Percentiles rank a stretch among this genome's conserved stretches.
Evolutionary conservation across 305 asterid species (phyloP).

Genomic region (Plantago coronopus): DNA sequence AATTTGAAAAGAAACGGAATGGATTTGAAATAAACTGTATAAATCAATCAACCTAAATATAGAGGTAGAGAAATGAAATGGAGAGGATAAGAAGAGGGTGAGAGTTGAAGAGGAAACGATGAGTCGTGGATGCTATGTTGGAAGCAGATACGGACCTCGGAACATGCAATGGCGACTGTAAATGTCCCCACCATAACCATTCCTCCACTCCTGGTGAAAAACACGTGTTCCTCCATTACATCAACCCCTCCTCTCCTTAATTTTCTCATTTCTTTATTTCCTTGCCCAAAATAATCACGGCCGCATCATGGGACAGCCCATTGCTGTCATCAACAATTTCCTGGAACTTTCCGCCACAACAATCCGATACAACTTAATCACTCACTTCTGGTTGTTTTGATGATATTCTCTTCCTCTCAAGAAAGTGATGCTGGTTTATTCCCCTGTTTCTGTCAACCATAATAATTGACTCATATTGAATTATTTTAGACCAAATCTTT

Average conservation of each 20-base stretch:
- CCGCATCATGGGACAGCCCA: too few species aligned
- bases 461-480: not conserved
- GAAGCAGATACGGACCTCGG: not conserved
- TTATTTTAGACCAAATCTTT: not conserved
- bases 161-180: constrained; percentile 4
- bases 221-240: not conserved
- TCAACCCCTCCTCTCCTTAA: too few species aligned
- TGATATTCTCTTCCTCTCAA: not conserved
- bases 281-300: too few species aligned
- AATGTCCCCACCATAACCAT: not conserved
- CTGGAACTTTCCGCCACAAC: not conserved
- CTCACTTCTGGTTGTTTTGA: not conserved
- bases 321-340: constrained; percentile 13
- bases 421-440: not conserved
- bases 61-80: too few species aligned
- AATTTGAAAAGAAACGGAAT: too few species aligned
- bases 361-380: not conserved
- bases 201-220: not conserved
- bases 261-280: too few species aligned
- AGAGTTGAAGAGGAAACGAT: too few species aligned
- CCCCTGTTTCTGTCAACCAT: not conserved
- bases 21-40: too few species aligned
- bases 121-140: too few species aligned
- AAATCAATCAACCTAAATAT: too few species aligned
- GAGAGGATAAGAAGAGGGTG: too few species aligned